These are phyloP conservation scores for Hypoxylon trugodes DNA, from an alignment of 495 filamentous ascomycete genomes.

Conservation along the genomic window DNA sequence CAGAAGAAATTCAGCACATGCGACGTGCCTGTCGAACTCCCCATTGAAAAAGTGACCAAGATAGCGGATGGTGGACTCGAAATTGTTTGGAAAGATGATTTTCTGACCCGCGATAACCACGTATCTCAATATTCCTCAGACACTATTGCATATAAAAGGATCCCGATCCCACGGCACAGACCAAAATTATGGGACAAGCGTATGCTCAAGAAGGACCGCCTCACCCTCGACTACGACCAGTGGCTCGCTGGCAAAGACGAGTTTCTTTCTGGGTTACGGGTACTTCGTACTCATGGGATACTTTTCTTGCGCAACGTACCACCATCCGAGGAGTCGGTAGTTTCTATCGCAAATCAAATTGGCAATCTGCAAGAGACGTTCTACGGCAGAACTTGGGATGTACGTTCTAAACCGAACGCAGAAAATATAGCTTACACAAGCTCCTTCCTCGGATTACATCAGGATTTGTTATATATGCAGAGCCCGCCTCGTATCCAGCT, in stretches of 20 bases:
- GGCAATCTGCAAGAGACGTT: conserved; percentile 82
- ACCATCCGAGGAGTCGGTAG: conserved; percentile 66
- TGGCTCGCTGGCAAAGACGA: conserved; percentile 67
- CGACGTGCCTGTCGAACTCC: conserved; percentile 70
- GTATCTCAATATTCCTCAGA: conserved; percentile 25
- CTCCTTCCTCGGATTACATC: conserved; percentile 81
- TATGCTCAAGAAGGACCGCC: conserved; percentile 28
- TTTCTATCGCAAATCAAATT: conserved; percentile 72
- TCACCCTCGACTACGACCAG: conserved; percentile 67
- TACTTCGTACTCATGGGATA: conserved; percentile 68
- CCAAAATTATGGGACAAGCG: conserved; percentile 47
- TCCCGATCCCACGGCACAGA: conserved; percentile 11
- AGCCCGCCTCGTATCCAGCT: conserved; percentile 83
- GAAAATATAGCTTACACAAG: conserved; percentile 93
- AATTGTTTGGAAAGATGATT: conserved; percentile 63
- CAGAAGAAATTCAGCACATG: conserved; percentile 82
- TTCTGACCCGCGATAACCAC: conserved; percentile 23
- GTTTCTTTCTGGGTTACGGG: conserved; percentile 62
- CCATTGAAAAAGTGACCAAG: conserved; percentile 41
- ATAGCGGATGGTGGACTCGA: conserved; percentile 54
- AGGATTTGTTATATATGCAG: conserved; percentile 90
- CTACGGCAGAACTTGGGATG: conserved; percentile 91
- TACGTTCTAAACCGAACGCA: conserved; percentile 74
- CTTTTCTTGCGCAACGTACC: conserved; percentile 79
- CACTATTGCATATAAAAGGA: neutral